Percentiles rank a stretch among this genome's conserved stretches.
Conservation (phyloP, 163 green algal species). For the Volvox carteri region DNA sequence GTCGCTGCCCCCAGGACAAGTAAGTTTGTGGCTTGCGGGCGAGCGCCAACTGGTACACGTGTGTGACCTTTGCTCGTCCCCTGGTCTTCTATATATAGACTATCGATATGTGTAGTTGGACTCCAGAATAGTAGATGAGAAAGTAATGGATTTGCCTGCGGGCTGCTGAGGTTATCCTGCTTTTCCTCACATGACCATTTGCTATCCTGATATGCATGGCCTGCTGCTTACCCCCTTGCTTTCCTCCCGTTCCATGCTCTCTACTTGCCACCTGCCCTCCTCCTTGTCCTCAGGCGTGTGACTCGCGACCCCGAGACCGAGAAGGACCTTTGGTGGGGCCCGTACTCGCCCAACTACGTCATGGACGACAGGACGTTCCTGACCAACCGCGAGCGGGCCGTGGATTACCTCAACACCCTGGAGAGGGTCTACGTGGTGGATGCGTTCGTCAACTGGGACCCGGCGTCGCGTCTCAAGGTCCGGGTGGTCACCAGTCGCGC, state of each 20-base stretch:
- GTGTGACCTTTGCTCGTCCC: too few species aligned
- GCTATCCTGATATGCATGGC: too few species aligned
- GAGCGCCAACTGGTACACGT: too few species aligned
- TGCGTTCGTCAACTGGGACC: conserved; percentile 92
- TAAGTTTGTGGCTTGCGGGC: not conserved
- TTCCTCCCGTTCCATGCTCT: too few species aligned
- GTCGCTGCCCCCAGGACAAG: conserved; percentile 54
- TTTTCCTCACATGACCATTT: too few species aligned
- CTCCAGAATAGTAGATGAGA: too few species aligned
- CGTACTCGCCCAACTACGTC: conserved; percentile 87
- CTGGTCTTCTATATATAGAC: too few species aligned
- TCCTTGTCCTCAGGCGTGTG: conserved; percentile 91
- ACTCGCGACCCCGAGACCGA: conserved; percentile 86
- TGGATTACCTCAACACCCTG: conserved; percentile 94
- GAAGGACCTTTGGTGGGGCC: conserved; percentile 92
- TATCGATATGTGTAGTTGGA: too few species aligned
- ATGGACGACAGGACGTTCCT: conserved; percentile 93
- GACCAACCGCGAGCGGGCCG: conserved; percentile 83
- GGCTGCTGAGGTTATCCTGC: too few species aligned
- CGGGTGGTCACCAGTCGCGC: conserved; percentile 87
- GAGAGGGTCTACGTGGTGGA: conserved; percentile 91
- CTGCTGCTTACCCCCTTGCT: too few species aligned
- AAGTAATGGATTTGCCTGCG: too few species aligned
- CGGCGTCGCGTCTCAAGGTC: conserved; percentile 53
- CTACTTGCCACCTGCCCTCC: too few species aligned